A percentile compares a stretch with the other conserved stretches of the same genome.
phyloP scores from a whole-genome alignment of 768 basidiomycete genomes.

The Chalciporus chontae region DNA sequence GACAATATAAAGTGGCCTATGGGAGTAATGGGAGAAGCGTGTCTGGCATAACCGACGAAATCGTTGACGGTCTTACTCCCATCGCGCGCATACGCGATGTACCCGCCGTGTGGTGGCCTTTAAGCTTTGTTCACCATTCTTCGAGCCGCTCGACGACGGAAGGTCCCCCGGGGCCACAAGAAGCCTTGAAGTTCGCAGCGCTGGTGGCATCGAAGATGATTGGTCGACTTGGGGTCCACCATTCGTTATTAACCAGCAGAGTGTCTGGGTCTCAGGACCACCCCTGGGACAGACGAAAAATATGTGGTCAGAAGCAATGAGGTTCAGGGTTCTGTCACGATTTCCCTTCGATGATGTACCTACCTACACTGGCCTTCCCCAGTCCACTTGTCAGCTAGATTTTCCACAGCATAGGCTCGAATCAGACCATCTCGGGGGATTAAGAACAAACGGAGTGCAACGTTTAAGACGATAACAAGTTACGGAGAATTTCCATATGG shows the following conservation, averaged over 20 bases:
- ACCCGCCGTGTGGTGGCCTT: constrained; percentile 4
- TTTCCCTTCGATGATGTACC: too few species aligned
- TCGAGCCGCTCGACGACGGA: constrained; percentile 14
- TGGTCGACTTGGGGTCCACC: constrained; percentile 30
- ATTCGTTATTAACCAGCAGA: constrained; percentile 23
- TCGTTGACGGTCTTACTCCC: constrained; percentile 12
- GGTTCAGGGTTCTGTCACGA: neutral
- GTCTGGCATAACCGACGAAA: constrained; percentile 18
- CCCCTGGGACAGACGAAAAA: constrained; percentile 42
- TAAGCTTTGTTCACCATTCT: constrained; percentile 14
- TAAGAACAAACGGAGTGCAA: too few species aligned
- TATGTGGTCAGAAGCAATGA: neutral
- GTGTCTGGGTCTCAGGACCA: constrained; percentile 33
- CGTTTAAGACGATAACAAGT: too few species aligned
- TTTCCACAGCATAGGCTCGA: too few species aligned
- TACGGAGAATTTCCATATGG: neutral
- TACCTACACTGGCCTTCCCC: too few species aligned
- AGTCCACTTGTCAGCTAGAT: too few species aligned
- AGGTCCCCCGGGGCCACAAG: constrained; percentile 38
- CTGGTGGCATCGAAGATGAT: constrained; percentile 44
- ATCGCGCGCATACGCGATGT: constrained; percentile 13
- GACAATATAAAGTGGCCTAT: constrained; percentile 17
- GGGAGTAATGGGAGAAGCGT: constrained; percentile 14
- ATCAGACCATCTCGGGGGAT: too few species aligned
- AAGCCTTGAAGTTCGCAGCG: constrained; percentile 52